phyloP scores from a whole-genome alignment of 2,329 filamentous ascomycete species.

The Leptosphaerulina australis region DNA sequence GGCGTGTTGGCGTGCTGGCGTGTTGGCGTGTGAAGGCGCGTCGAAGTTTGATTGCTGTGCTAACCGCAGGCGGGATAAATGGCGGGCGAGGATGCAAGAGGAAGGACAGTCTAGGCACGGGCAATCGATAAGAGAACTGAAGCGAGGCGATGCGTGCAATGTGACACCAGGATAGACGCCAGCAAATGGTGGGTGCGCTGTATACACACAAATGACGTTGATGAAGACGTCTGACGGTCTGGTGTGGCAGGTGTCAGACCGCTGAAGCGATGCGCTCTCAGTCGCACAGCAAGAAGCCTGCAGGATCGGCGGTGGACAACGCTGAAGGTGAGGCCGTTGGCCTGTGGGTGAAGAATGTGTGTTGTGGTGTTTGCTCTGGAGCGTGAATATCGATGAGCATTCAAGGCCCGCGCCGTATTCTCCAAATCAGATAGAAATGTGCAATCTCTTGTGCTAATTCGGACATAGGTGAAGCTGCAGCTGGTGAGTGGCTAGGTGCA shows the following conservation, averaged over 20 bases:
- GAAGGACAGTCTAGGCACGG: constrained; percentile 7
- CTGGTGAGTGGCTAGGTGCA: constrained; percentile 10
- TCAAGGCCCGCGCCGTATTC: constrained; percentile 42
- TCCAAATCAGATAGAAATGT: constrained; percentile 44
- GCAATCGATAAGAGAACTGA: constrained; percentile 22
- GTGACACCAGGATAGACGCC: constrained; percentile 17
- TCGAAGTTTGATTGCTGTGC: constrained; percentile 14
- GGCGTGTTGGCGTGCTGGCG: constrained; percentile 4
- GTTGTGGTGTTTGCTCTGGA: background rate
- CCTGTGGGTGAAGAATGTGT: constrained; percentile 13
- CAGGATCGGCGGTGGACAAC: constrained; percentile 5
- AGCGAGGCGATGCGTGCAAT: constrained; percentile 10
- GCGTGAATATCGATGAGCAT: background rate
- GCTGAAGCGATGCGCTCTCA: constrained; percentile 1
- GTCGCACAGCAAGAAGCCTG: constrained; percentile 9
- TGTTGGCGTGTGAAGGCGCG: background rate
- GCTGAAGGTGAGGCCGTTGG: constrained; percentile 4
- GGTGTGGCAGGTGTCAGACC: constrained; percentile 17
- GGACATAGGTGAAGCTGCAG: constrained; percentile 37
- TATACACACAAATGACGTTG: constrained; percentile 18
- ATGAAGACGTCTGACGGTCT: constrained; percentile 7
- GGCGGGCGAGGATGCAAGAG: constrained; percentile 13
- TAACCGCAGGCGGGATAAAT: constrained; percentile 17
- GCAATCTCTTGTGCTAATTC: constrained; percentile 34
- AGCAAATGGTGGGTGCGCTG: constrained; percentile 13